Base-by-base conservation (phyloP, 2,329 filamentous ascomycete species). In the Sporothrix humicola region DNA sequence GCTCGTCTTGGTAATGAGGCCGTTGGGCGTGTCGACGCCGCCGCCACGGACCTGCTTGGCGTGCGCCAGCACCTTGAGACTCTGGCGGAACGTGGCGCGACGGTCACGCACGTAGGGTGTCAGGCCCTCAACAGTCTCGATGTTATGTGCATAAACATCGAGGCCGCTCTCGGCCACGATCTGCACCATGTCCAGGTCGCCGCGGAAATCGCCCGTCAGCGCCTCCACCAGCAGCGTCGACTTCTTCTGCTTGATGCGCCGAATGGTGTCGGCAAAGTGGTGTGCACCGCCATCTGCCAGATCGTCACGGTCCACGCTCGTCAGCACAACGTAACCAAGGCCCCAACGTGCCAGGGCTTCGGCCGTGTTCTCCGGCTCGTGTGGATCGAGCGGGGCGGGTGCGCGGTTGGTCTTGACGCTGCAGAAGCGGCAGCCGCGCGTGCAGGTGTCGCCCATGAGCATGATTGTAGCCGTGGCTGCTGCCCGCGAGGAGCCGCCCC, bases 391-490 rank as follows among this genome's bases (percentile, higher is more conserved):
- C 12, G 96, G 93, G 58, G 91, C 84, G 13, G 94, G 91, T 0
- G 86, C 84, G 59, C 92, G 90, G 74, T 85, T 91, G 2, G 96
- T 99, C 87, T 98, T 98, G 71, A 99, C 96, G 77, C 92, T 94
- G 87, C 96, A 99, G 86, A 99, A 99, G 71, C 96, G 90, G 83
- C 96, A 99, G 20, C 95, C 96, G 74, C 96, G 89, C 20, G 96
- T 99, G 83, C 96, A 99, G 9, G 95, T 98, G 82, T 99, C 96
- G 76, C 96, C 96, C 95, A 98, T 98, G 66, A 99, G 85, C 96
- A 99, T 99, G 82, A 99, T 98, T 12, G 96, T 99, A 2, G 96
- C 96, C 46, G 96, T 99, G 4, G 96, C 96, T 37, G 94, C 92
- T 77, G 90, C 91, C 85, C 97, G 97, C 81, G 92, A 90, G 80